Evolutionary conservation across 371 early-diverging fungal genomes (phyloP), one percentile per base, ranked within the genome.

Genomic region (Batrachochytrium dendrobatidis): DNA sequence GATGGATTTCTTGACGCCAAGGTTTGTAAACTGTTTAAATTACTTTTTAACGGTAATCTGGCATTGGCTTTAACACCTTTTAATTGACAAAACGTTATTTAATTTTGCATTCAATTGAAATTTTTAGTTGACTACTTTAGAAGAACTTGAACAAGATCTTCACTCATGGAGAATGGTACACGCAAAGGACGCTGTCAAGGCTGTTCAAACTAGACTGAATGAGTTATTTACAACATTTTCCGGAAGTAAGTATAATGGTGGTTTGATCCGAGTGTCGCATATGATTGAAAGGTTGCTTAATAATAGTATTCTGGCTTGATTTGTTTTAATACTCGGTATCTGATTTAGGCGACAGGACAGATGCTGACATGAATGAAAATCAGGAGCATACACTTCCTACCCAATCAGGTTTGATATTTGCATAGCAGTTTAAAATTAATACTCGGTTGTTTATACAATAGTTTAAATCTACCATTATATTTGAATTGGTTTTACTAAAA

Each of bases 1-100:
- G 86, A 82, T 1, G 84, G 83, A 34, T 83, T 86, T 57, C 73
- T 86, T 35, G 89, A 88, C 64, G 80, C 72, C 28, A 85, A 85
- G 76, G 83, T 83, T 61, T 30, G 55, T 22, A 26, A 20, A 12
- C 3, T 10, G 34, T 22, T 48, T 55, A 12, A 34, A 20, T 17
- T 17, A 35, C 12, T 15, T 5, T 7, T 6, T 31, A 20, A 28
- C 4, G 10, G 24, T 35, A 20, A 31, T 7, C n/a, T n/a, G n/a
- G n/a, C n/a, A n/a, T 28, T 33, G 32, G 34, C 30, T 4, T 29
- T 15, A 25, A 7, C 53, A 29, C 53, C n/a, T 10, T 15, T 25
- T 25, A 34, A 7, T 25, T 49, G 49, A 20, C 49, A n/a, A 49
- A 49, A 12, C 39, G 15, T 12, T 39, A 12, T 15, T 12, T 12